Base-by-base conservation (phyloP, 176 grass and related monocot genomes). In the Coix lacrymajobi region DNA sequence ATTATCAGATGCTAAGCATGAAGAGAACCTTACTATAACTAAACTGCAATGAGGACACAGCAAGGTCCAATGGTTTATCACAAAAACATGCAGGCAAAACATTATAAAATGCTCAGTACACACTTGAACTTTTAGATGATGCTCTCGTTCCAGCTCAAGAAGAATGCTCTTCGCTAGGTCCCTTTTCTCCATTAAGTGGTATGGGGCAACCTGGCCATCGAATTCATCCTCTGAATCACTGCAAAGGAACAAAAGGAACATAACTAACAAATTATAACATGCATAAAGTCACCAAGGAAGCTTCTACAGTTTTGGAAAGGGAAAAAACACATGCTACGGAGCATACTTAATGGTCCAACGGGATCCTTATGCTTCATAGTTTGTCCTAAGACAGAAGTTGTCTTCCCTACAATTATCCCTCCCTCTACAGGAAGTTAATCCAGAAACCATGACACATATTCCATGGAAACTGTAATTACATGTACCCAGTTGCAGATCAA, bases 81-180 rank as follows among this genome's bases (percentile, higher is more conserved):
- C 73, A 32, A 32, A 39, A 34, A 87, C 15, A 68, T 79, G 17
- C 60, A 73, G 28, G 20, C 5, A 64, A 52, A 39, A 58, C 1
- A 76, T 5, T 52, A 32, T 73, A 66, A 48, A 86, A 81, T 71
- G 8, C 19, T 8, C 0, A 34, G 60, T 75, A 81, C 86, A 46
- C 49, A 98, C 96, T 73, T 93, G 83, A 39, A 98, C 63, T 80
- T 89, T 87, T 15, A 93, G 81, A 63, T 91, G 85, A 69, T 93
- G 88, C 71, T 95, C 88, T 19, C 43, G 80, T 20, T 98, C 91
- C 80, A 98, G 84, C 74, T 90, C 88, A 63, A 95, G 84, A 33
- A 98, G 65, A 91, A 95, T 87, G 77, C 85, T 88, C 81, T 98
- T 92, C 39, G 91, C 87, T 29, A 90, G 9, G 48, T 37, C 83